Percentiles rank a stretch among this genome's conserved stretches.
These are phyloP conservation scores for Arthromyces matolae DNA, from an alignment of 768 basidiomycete species.

Conservation along the genomic window DNA sequence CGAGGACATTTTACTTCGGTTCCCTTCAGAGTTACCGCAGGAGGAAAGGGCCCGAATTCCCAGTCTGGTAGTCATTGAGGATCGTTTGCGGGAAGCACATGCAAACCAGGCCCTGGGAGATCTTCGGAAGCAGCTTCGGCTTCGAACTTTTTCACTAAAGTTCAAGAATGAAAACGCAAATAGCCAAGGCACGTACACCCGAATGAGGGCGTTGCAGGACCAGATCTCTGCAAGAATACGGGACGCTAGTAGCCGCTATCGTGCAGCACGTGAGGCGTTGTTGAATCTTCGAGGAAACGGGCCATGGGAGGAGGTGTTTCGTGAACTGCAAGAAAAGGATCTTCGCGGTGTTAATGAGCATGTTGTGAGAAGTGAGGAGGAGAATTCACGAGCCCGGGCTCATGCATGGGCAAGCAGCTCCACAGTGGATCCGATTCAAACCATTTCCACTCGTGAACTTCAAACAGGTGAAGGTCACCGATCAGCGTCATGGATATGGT, in stretches of 20 bases:
- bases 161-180: conserved; percentile 10
- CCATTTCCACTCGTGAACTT: neutral
- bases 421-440: too few species aligned
- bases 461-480: neutral
- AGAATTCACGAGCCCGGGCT: neutral
- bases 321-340: conserved; percentile 2
- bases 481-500: conserved; percentile 2
- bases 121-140: conserved; percentile 12
- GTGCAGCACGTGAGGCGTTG: conserved; percentile 8
- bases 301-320: conserved; percentile 3
- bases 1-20: conserved; percentile 5
- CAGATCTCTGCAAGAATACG: conserved; percentile 5
- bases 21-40: conserved; percentile 13
- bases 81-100: conserved; percentile 12
- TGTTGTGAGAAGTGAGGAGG: conserved; percentile 4
- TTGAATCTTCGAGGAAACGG: conserved; percentile 7
- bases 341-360: conserved; percentile 5
- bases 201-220: conserved; percentile 2
- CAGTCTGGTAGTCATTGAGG: conserved; percentile 11
- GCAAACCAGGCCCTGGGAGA: conserved; percentile 6
- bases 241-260: conserved; percentile 4
- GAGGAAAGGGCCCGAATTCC: neutral
- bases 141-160: neutral
- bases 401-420: neutral
- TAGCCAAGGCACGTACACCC: conserved; percentile 8